Evolutionary conservation across 176 grass and related monocot species (phyloP).

Genomic region (Thalia dealbata): DNA sequence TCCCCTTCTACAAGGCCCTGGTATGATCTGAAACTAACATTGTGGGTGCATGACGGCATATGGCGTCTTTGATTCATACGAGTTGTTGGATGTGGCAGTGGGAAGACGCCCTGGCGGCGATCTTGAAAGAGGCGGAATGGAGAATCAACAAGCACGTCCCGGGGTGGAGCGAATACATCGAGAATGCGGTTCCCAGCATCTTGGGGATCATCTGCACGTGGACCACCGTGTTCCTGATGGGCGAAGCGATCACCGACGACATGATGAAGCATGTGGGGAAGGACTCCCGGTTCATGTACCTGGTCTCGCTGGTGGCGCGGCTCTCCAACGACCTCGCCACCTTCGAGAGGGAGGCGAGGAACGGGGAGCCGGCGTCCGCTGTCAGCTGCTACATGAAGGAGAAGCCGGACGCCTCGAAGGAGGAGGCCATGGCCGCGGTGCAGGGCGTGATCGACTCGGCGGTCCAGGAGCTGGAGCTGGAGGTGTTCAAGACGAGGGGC

Average conservation of each 20-base stretch:
- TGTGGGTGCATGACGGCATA: no score
- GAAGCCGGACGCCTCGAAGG: neutral
- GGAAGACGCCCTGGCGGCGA: neutral
- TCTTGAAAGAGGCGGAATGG: slow-evolving; percentile 6
- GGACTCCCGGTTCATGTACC: neutral
- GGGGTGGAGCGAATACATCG: slow-evolving; percentile 2
- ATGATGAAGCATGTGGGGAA: neutral
- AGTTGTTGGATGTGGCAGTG: slow-evolving; percentile 11
- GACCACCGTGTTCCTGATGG: neutral
- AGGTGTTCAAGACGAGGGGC: slow-evolving; percentile 6
- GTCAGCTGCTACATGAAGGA: slow-evolving; percentile 9
- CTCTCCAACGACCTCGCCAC: slow-evolving; percentile 14
- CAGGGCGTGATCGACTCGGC: neutral
- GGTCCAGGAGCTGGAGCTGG: slow-evolving; percentile 1
- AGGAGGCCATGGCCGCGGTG: neutral
- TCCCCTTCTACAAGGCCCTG: slow-evolving; percentile 13
- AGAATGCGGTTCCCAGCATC: neutral
- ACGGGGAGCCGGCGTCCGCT: neutral
- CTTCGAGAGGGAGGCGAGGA: neutral
- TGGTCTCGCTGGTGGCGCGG: neutral
- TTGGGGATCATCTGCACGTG: neutral
- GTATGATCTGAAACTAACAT: neutral
- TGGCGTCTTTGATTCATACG: neutral
- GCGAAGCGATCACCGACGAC: neutral
- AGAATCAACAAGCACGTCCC: neutral